phyloP scores from a whole-genome alignment of 2,329 filamentous ascomycete species.

The Aspergillus jensenii region DNA sequence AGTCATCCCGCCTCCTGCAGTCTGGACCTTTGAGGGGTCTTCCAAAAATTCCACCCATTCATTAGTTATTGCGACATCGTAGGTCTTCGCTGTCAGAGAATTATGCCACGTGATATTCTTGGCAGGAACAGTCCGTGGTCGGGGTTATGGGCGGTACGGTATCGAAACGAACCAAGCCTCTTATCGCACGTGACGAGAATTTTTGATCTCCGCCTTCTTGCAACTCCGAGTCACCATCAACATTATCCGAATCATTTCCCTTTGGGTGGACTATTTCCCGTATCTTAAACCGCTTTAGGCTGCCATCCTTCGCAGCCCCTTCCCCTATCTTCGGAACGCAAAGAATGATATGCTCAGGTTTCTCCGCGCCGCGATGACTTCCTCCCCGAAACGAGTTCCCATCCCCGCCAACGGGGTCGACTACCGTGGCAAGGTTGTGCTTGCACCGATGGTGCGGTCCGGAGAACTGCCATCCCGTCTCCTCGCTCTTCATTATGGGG shows the following conservation, averaged over 20 bases:
- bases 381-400: slow-evolving; percentile 64
- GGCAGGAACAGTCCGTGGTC: background rate
- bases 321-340: background rate
- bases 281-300: background rate
- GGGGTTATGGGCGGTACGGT: background rate
- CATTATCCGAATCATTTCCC: background rate
- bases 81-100: no score
- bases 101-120: background rate
- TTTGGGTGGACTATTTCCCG: background rate
- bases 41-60: background rate
- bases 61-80: no score
- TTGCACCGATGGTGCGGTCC: slow-evolving; percentile 97
- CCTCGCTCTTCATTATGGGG: slow-evolving; percentile 87
- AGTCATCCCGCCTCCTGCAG: background rate
- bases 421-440: slow-evolving; percentile 89
- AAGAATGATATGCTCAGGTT: slow-evolving; percentile 42
- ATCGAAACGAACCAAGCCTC: background rate
- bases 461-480: slow-evolving; percentile 90
- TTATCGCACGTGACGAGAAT: slow-evolving; percentile 2
- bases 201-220: slow-evolving; percentile 22
- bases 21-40: background rate
- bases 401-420: slow-evolving; percentile 88
- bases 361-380: slow-evolving; percentile 58
- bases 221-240: slow-evolving; percentile 1
- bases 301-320: background rate